Evolutionary conservation across 768 basidiomycete genomes (phyloP), one percentile per base, ranked within the genome.

Genomic region (Calocybe cyanea): DNA sequence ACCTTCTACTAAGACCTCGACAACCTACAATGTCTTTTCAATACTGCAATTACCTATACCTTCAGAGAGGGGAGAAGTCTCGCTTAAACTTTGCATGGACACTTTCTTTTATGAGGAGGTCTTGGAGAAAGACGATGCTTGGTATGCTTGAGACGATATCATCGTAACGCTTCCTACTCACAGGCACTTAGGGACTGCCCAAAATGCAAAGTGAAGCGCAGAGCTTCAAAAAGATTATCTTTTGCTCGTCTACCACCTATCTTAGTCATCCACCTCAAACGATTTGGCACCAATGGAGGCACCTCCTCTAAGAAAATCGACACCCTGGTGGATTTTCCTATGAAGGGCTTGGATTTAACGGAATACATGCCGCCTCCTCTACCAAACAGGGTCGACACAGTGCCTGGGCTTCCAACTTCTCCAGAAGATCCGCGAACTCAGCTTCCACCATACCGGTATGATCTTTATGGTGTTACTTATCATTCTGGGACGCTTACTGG

Each of bases 11-110:
- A 38, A 97, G 93, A 97, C 94, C 4, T 96, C 94, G 21, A 98
- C 93, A 20, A 97, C 94, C 4, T 98, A 94, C 57, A 96, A 97
- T 60, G 77, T 88, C 6, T 98, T 98, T 66, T 98, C 96, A 73
- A 94, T 93, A 51, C 75, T 99, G 42, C 86, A 92, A 41, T 62
- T 99, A 38, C 94, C 95, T 1, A 83, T 99, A 39, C 93, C 94
- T 1, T 69, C 77, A 15, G 70, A 73, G 20, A 77, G 76, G 18
- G 70, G 76, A 3, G 83, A 78, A 55, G 80, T 90, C 19, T 74
- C 84, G 1, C 70, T 99, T 35, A 75, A 85, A 46, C 77, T 81
- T 20, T 94, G 95, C 63, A 72, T 99, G 50, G 87, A 96, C 55
- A 81, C 85, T 2, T 93, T 99, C 61, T 91, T 96, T 54, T 84